Base-by-base conservation (phyloP, 352 stramenopile species). In the Phytophthora nicotianae region DNA sequence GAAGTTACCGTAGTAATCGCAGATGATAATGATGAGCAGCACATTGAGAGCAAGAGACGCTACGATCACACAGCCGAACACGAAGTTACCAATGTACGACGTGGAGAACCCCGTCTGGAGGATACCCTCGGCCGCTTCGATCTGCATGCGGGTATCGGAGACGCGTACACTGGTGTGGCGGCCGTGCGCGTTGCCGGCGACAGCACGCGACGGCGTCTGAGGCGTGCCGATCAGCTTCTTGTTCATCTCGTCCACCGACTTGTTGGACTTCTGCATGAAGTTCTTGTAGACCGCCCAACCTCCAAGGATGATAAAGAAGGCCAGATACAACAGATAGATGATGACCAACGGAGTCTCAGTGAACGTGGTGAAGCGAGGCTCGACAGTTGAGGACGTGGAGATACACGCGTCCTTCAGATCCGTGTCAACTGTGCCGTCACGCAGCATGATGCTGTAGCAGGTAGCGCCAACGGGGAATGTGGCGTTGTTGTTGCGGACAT, bases 401-500 rank as follows among this genome's bases (percentile, higher is more conserved):
- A 54, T 59, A 5, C 43, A 38, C 8, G 32, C 32, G 32, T 38
- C 32, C 41, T 20, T 66, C 11, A 67, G 33, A 14, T 53, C 51
- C 16, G 23, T 37, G 33, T 77, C 51, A 3, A 77, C 50, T 2
- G 52, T 49, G 29, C 68, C 68, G 16, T 33, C 27, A 42, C 19
- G 27, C n/a, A 54, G 16, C 70, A 72, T 77, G 47, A 77, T 20
- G 9, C 61, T 77, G 73, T 38, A 38, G 32, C 32, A 38, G 2
- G 32, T 38, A 1, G 32, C 70, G 19, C 72, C 74, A 26, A 81
- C 58, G 10, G 76, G 76, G 49, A 85, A 85, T 14, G 61, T 67
- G 6, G 75, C 75, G 35, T 84, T 84, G 48, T 81, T 84, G 59
- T 84, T 85, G 46, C 64, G 70, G 16, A 55, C 43, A 38, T 82